These are phyloP conservation scores for Fraxinus albicans DNA, from an alignment of 305 asterid genomes.

Conservation along the genomic window DNA sequence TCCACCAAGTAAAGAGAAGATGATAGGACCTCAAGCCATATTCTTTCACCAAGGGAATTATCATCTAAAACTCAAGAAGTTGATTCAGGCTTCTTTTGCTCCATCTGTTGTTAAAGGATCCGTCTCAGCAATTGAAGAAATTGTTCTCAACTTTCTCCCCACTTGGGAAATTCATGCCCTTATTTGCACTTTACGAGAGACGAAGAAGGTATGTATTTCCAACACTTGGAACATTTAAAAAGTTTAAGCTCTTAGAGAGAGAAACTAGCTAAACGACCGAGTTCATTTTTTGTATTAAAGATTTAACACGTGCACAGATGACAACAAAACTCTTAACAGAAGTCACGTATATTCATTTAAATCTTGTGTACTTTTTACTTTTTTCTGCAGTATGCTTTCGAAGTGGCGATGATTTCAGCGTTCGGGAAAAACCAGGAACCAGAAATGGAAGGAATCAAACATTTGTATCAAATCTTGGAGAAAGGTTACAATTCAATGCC, in stretches of 20 bases:
- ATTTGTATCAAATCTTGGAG: slow-evolving; percentile 47
- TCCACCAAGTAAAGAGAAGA: slow-evolving; percentile 57
- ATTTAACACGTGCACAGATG: too few relatives aligned
- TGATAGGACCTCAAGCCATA: slow-evolving; percentile 67
- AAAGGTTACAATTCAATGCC: slow-evolving; percentile 80
- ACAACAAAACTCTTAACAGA: too few relatives aligned
- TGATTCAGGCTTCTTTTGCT: slow-evolving; percentile 45
- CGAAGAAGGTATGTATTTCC: slow-evolving; percentile 45
- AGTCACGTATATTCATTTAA: neutral
- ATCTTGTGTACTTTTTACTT: neutral
- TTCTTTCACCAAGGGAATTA: slow-evolving; percentile 63
- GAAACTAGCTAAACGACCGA: neutral
- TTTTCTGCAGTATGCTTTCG: slow-evolving; percentile 57
- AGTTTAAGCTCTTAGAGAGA: neutral
- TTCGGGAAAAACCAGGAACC: slow-evolving; percentile 40
- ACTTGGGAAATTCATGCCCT: slow-evolving; percentile 38
- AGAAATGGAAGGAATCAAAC: slow-evolving; percentile 46
- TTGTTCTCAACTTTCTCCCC: slow-evolving; percentile 41
- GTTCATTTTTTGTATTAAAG: too few relatives aligned
- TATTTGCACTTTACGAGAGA: slow-evolving; percentile 48
- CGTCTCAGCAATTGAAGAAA: slow-evolving; percentile 36
- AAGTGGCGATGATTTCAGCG: slow-evolving; percentile 63
- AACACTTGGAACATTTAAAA: neutral
- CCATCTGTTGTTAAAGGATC: slow-evolving; percentile 43
- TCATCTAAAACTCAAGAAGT: slow-evolving; percentile 54